Base-by-base conservation (phyloP, 768 basidiomycete species). In the Astraeus odoratus region DNA sequence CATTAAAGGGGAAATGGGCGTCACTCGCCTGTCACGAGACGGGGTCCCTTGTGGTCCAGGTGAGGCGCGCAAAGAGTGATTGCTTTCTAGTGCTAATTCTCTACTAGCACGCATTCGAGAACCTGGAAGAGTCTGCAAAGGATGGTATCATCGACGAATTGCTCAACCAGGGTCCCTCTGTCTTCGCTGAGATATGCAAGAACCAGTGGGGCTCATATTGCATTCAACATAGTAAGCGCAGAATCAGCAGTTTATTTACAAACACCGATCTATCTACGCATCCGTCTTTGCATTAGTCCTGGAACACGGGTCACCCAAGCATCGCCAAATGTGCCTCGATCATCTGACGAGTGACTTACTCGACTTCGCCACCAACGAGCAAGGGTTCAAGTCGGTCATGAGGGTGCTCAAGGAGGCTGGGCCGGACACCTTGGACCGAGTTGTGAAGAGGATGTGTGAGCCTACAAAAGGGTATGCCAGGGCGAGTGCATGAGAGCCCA, bases 141-240 rank as follows among this genome's bases (percentile, higher is more conserved):
- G 86, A 88, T 44, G 86, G 83, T 0, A 90, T 90, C 46, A 81
- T 90, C 5, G 83, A 87, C 44, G 87, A 90, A 55, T 60, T 90
- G n/a, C 75, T 90, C 46, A 81, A 84, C 48, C 80, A 85, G 45
- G 86, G 86, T 12, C 61, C 75, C 1, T 60, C 58, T 1, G 71
- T 84, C 20, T 90, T 90, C 51, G 72, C 75, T 18, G 84, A 89
- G 52, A 86, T 91, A 15, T 72, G 83, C 16, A 89, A 86, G 68
- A 92, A 80, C 49, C 88, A 91, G 58, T 92, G 88, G 88, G 89
- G 89, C 9, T 83, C 86, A 1, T 91, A 89, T 54, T 90, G 87
- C 59, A 73, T 90, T 22, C 86, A 89, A 53, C 88, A 89, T 47
- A 88, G 88, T 89, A 52, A 45, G 86, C 65, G 8, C 45, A 31